These are phyloP conservation scores for Sporothrix phasma DNA, from an alignment of 2,329 filamentous ascomycete species.

Conservation along the genomic window DNA sequence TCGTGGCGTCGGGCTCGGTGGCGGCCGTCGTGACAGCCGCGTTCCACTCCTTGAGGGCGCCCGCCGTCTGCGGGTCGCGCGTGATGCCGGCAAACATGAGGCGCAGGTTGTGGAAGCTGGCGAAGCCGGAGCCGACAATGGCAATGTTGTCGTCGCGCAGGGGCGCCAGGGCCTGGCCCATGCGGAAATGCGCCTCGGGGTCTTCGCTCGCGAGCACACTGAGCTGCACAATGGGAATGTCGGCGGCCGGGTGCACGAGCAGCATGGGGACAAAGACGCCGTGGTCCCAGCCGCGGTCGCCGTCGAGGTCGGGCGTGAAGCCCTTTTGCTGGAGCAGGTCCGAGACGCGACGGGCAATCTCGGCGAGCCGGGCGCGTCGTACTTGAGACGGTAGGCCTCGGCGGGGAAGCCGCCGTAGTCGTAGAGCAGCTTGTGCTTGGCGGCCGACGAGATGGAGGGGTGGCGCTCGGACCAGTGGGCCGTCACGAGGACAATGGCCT, in stretches of 20 bases:
- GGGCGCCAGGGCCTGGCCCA: slow-evolving; percentile 41
- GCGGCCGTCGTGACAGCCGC: slow-evolving; percentile 33
- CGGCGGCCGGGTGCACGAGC: slow-evolving; percentile 42
- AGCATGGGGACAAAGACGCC: slow-evolving; percentile 50
- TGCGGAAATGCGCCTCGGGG: slow-evolving; percentile 37
- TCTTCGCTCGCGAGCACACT: slow-evolving; percentile 45
- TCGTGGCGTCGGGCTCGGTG: slow-evolving; percentile 24
- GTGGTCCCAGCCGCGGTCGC: slow-evolving; percentile 45
- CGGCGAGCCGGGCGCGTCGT: slow-evolving; percentile 45
- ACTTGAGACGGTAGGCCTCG: slow-evolving; percentile 45
- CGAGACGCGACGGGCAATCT: slow-evolving; percentile 39
- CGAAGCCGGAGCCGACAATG: slow-evolving; percentile 50
- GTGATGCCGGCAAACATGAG: slow-evolving; percentile 31
- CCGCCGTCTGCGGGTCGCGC: slow-evolving; percentile 21
- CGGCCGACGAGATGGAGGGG: slow-evolving; percentile 42
- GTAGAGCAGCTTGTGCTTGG: slow-evolving; percentile 40
- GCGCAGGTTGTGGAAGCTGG: slow-evolving; percentile 46
- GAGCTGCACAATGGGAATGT: slow-evolving; percentile 46
- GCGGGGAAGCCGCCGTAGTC: slow-evolving; percentile 50
- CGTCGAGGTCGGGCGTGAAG: slow-evolving; percentile 32
- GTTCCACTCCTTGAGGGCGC: slow-evolving; percentile 35
- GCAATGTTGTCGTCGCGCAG: slow-evolving; percentile 42
- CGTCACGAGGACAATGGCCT: slow-evolving; percentile 46
- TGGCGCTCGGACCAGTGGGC: slow-evolving; percentile 45
- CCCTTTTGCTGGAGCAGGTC: slow-evolving; percentile 38